These are phyloP conservation scores for Aspergillus phoenicis DNA, from an alignment of 2,329 filamentous ascomycete genomes.

Conservation along the genomic window DNA sequence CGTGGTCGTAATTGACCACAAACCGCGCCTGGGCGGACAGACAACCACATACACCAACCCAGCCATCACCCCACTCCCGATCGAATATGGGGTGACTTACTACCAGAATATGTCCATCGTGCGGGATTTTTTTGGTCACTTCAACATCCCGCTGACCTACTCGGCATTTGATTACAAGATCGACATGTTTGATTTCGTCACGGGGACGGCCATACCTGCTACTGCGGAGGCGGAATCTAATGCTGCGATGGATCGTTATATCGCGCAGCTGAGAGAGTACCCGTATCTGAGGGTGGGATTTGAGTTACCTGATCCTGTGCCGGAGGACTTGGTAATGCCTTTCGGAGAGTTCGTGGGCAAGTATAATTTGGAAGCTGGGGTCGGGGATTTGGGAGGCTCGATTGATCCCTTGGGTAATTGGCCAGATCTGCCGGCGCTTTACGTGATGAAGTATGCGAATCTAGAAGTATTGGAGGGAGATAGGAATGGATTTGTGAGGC, in stretches of 20 bases:
- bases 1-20: conserved; percentile 30
- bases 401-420: neutral
- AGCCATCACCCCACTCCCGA: conserved; percentile 16
- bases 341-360: conserved; percentile 21
- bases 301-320: conserved; percentile 27
- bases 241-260: conserved; percentile 13
- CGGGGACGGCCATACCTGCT: conserved; percentile 3
- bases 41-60: conserved; percentile 29
- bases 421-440: conserved; percentile 4
- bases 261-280: conserved; percentile 13
- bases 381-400: neutral
- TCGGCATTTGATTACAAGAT: neutral
- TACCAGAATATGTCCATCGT: conserved; percentile 26
- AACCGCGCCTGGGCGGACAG: conserved; percentile 30
- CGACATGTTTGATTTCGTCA: conserved; percentile 4
- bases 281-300: conserved; percentile 13
- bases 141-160: conserved; percentile 19
- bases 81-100: conserved; percentile 34
- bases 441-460: conserved; percentile 13
- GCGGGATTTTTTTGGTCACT: conserved; percentile 26
- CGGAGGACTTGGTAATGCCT: conserved; percentile 20
- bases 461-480: neutral
- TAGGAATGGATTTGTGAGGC: neutral
- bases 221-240: conserved; percentile 13
- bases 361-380: conserved; percentile 10